phyloP scores from a whole-genome alignment of 148 eudicot genomes.

The Cornus controversa region DNA sequence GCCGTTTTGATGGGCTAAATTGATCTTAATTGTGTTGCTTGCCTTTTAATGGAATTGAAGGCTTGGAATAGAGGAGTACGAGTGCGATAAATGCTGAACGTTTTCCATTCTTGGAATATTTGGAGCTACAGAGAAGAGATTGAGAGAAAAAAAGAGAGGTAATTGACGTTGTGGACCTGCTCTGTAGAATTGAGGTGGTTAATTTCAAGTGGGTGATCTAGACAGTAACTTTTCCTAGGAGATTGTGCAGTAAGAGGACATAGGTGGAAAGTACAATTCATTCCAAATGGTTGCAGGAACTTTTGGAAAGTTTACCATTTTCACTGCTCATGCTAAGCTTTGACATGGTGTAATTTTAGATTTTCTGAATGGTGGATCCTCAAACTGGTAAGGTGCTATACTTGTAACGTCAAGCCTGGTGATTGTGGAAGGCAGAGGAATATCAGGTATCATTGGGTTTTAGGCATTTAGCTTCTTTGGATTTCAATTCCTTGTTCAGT shows the following conservation, averaged over 20 bases:
- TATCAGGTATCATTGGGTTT: background rate
- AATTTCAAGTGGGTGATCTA: background rate
- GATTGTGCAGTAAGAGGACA: slow-evolving; percentile 2
- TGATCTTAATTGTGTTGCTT: background rate
- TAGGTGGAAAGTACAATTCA: background rate
- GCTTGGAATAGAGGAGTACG: background rate
- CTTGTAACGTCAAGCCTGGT: background rate
- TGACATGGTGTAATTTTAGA: background rate
- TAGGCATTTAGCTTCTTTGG: background rate
- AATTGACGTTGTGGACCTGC: background rate
- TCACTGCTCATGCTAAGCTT: background rate
- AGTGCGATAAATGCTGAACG: background rate
- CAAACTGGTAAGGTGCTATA: background rate
- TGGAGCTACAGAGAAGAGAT: slow-evolving; percentile 13
- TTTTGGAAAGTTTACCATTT: slow-evolving; percentile 1
- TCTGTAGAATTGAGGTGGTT: background rate
- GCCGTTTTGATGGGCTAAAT: slow-evolving; percentile 1
- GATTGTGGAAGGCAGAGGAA: slow-evolving; percentile 5
- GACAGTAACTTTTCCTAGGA: background rate
- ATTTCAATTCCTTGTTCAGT: background rate
- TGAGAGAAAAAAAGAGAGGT: too few relatives aligned
- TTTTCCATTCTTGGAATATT: slow-evolving; percentile 16
- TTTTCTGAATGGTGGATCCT: background rate
- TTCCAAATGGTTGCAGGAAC: slow-evolving; percentile 2
- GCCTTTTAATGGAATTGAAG: slow-evolving; percentile 11